These are phyloP conservation scores for Hydrangea macrophylla DNA, from an alignment of 148 eudicot genomes.

Conservation along the genomic window DNA sequence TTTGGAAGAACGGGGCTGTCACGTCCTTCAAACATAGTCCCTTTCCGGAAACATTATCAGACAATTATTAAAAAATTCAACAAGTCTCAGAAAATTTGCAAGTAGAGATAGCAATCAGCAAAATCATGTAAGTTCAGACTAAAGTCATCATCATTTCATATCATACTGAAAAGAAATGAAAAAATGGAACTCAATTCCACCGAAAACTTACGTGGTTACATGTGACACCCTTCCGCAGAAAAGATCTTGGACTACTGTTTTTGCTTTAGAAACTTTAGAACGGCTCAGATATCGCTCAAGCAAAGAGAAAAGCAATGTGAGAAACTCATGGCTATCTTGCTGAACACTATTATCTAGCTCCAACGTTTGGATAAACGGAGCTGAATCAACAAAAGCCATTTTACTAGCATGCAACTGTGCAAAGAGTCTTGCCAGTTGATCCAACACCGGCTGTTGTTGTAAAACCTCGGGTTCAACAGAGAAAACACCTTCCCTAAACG, in stretches of 20 bases:
- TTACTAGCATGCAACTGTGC: slow-evolving; percentile 86
- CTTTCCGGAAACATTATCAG: not conserved
- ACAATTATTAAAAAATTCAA: no score
- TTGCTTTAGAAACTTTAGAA: slow-evolving; percentile 59
- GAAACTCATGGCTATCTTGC: slow-evolving; percentile 97
- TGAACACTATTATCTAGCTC: slow-evolving; percentile 96
- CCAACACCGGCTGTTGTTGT: slow-evolving; percentile 73
- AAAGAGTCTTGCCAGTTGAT: slow-evolving; percentile 87
- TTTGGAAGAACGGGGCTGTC: not conserved
- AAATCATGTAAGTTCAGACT: not conserved
- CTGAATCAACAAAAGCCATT: slow-evolving; percentile 85
- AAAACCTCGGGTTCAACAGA: slow-evolving; percentile 79
- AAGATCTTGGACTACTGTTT: slow-evolving; percentile 80
- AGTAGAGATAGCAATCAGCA: no score
- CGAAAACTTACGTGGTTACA: slow-evolving; percentile 70
- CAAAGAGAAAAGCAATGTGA: slow-evolving; percentile 86
- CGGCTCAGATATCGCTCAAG: slow-evolving; percentile 79
- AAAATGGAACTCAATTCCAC: not conserved
- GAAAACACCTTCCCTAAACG: slow-evolving; percentile 78
- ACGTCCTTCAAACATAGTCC: not conserved
- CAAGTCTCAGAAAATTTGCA: no score
- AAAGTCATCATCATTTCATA: not conserved
- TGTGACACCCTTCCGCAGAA: slow-evolving; percentile 95
- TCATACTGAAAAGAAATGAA: not conserved
- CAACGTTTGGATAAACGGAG: slow-evolving; percentile 88